Conservation (phyloP, 2,329 filamentous ascomycete species). For the Amphichorda felina region DNA sequence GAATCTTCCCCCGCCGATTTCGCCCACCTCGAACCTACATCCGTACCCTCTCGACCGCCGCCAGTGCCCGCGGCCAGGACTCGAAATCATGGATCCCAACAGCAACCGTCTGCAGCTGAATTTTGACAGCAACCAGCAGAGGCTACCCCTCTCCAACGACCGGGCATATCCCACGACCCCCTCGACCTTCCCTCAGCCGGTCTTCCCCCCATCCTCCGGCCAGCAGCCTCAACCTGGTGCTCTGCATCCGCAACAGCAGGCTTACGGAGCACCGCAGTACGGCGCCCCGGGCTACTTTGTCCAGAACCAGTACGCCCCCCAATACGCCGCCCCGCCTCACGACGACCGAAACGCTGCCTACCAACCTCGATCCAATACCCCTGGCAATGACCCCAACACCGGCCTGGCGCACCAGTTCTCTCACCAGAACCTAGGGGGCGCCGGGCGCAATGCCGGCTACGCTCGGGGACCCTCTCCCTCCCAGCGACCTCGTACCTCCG, state of each 20-base stretch:
- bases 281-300: slow-evolving; percentile 10
- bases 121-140: slow-evolving; percentile 55
- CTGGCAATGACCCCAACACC: slow-evolving; percentile 73
- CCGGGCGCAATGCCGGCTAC: slow-evolving; percentile 58
- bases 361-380: slow-evolving; percentile 43
- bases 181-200: slow-evolving; percentile 90
- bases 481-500: slow-evolving; percentile 76
- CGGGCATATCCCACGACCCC: slow-evolving; percentile 77
- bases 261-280: slow-evolving; percentile 20
- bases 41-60: neutral
- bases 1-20: neutral
- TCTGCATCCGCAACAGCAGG: slow-evolving; percentile 20
- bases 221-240: slow-evolving; percentile 8
- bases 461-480: slow-evolving; percentile 56
- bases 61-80: neutral
- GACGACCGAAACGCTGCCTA: slow-evolving; percentile 15
- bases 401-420: slow-evolving; percentile 93
- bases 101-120: slow-evolving; percentile 54
- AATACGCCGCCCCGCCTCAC: slow-evolving; percentile 23
- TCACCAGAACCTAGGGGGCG: slow-evolving; percentile 80
- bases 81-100: slow-evolving; percentile 36
- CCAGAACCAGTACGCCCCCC: slow-evolving; percentile 39
- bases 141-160: slow-evolving; percentile 42
- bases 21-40: neutral
- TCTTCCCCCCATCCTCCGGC: slow-evolving; percentile 33